These are phyloP conservation scores for Phytophthora hybrid DNA, from an alignment of 352 stramenopile genomes.

Conservation along the genomic window DNA sequence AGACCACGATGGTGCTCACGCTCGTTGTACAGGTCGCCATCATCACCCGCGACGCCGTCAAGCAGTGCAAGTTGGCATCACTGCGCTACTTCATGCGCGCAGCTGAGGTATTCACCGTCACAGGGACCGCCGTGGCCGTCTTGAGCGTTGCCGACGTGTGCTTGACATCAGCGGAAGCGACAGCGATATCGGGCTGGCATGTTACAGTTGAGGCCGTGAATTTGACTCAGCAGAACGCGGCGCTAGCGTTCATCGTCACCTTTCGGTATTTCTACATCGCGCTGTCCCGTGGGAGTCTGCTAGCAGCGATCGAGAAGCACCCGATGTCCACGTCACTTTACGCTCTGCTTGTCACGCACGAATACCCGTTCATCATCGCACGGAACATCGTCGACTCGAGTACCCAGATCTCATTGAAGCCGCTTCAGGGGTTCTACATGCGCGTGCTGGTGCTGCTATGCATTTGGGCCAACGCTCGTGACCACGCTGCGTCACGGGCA, in stretches of 20 bases:
- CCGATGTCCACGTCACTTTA: constrained; percentile 37
- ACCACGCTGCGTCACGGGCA: constrained; percentile 13
- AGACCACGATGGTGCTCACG: constrained; percentile 29
- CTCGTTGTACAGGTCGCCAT: constrained; percentile 45
- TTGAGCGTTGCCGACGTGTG: constrained; percentile 13
- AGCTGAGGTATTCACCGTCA: constrained; percentile 25
- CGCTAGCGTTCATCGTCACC: constrained; percentile 37
- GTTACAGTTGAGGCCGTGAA: not conserved
- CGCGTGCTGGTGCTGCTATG: constrained; percentile 29
- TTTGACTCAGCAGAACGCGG: constrained; percentile 28
- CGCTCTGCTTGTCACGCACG: constrained; percentile 38
- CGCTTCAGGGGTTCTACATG: constrained; percentile 25
- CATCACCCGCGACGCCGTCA: constrained; percentile 41
- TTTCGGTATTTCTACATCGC: constrained; percentile 44
- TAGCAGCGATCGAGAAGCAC: constrained; percentile 23
- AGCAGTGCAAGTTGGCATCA: constrained; percentile 36
- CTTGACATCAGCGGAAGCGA: not conserved
- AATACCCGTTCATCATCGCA: constrained; percentile 40
- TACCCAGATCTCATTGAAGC: constrained; percentile 6
- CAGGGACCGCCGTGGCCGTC: constrained; percentile 1
- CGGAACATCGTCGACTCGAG: not conserved
- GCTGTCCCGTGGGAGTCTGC: constrained; percentile 24
- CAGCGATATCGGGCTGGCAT: constrained; percentile 6
- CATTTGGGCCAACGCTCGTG: constrained; percentile 30
- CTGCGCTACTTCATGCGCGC: constrained; percentile 32